phyloP scores from a whole-genome alignment of 208 protist genomes.

The Wallacemonas sp. region DNA sequence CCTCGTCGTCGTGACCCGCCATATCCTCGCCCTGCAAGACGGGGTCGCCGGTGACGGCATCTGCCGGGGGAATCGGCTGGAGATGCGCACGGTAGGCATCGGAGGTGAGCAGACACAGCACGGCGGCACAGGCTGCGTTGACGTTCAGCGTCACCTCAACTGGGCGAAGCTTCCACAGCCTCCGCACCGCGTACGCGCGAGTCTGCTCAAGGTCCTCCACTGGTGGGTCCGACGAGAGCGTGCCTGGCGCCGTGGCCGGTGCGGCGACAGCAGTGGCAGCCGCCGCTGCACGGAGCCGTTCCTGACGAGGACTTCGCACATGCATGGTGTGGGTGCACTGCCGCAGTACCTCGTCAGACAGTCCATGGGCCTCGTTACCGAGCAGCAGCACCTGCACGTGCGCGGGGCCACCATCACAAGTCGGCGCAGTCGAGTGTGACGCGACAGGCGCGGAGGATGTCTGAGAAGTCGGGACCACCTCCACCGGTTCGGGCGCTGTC shows the following conservation, averaged over 20 bases:
- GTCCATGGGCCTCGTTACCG: slow-evolving; percentile 74
- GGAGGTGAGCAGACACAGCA: slow-evolving; percentile 28
- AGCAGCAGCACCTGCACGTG: slow-evolving; percentile 53
- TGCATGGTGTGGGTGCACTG: slow-evolving; percentile 61
- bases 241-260: too few relatives aligned
- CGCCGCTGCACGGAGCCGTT: slow-evolving; percentile 13
- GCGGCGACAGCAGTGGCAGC: not conserved
- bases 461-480: too few relatives aligned
- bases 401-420: too few relatives aligned
- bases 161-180: slow-evolving; percentile 21
- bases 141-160: slow-evolving; percentile 83
- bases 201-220: not conserved
- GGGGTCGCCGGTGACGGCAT: too few relatives aligned
- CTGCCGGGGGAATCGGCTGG: not conserved
- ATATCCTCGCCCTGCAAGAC: too few relatives aligned
- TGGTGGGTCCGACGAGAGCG: too few relatives aligned
- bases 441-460: too few relatives aligned
- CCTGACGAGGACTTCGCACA: slow-evolving; percentile 46
- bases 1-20: too few relatives aligned
- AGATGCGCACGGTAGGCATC: not conserved
- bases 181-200: slow-evolving; percentile 12
- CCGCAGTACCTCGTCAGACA: slow-evolving; percentile 35
- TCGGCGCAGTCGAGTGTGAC: too few relatives aligned
- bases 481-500: too few relatives aligned
- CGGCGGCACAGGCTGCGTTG: slow-evolving; percentile 61